Evolutionary conservation across 306 rosid genomes (phyloP), one percentile per base, ranked within the genome.

Genomic region (Medicago arabica): DNA sequence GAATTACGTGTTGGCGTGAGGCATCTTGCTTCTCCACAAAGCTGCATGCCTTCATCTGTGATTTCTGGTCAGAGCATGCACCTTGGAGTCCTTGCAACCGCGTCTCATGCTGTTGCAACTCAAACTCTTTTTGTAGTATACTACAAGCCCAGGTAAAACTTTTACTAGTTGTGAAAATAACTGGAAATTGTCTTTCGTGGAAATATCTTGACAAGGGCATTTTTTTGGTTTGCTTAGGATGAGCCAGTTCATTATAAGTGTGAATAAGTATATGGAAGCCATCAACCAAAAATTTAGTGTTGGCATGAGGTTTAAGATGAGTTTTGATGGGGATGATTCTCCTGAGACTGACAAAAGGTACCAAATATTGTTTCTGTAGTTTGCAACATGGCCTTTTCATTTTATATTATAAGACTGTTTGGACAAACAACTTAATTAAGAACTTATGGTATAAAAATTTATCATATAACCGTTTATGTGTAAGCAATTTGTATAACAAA

Each of bases 61-160:
- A 92, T 95, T 69, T 95, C 99, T 18, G 86, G 97, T 73, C 99
- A 92, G 79, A 95, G 99, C 88, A 95, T 95, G 99, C 97, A 95
- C 86, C 83, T 95, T 16, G 99, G 99, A 71, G 96, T 95, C 79
- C 97, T 95, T 21, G 99, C 97, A 50, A 95, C 99, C 65, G 99
- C 99, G 49, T 90, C 97, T 23, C 99, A 95, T 79, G 97, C 99
- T 69, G 93, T 88, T 80, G 73, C 89, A 40, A 92, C 97, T 55
- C 88, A 84, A 71, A 95, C 97, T 55, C 82, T 86, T 50, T 95
- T 95, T 55, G 82, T 88, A 17, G 98, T 95, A 16, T 95, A 87
- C 77, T 89, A 95, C 71, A 95, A 92, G 80, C 99, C 98, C 41
- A 88, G 99, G 99, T 90, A 78, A 8, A 67, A 18, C 2, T 65